Percentiles rank a stretch among this genome's conserved stretches.
These are phyloP conservation scores for Globisporangium polare DNA, from an alignment of 352 stramenopile species.

Conservation along the genomic window DNA sequence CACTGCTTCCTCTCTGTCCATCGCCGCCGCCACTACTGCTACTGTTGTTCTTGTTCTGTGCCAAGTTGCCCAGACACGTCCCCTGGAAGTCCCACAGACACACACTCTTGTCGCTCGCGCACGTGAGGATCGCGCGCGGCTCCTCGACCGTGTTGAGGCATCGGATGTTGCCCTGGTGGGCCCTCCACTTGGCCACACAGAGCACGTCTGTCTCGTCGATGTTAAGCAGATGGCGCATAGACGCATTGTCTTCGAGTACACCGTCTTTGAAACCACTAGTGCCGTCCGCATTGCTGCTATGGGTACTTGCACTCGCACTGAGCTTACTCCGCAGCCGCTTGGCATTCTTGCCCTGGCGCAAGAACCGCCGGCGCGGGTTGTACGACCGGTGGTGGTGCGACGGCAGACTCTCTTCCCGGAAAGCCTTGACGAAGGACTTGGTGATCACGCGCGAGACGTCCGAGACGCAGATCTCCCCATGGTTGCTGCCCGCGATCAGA, in stretches of 20 bases:
- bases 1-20: not conserved
- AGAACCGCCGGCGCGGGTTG: conserved; percentile 64
- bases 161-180: conserved; percentile 46
- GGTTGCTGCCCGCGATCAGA: conserved; percentile 30
- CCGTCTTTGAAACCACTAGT: not conserved
- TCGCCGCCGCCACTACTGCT: not conserved
- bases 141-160: conserved; percentile 55
- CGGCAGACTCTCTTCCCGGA: conserved; percentile 53
- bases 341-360: conserved; percentile 60
- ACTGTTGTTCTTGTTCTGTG: conserved; percentile 9
- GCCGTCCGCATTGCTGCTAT: conserved; percentile 1
- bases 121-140: conserved; percentile 52
- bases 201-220: conserved; percentile 31
- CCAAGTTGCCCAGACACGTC: conserved; percentile 32
- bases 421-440: conserved; percentile 34
- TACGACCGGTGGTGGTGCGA: conserved; percentile 57
- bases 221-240: not conserved
- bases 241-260: no score
- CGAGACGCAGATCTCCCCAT: conserved; percentile 45
- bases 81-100: conserved; percentile 60
- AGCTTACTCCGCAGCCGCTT: conserved; percentile 36
- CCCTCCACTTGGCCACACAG: conserved; percentile 47
- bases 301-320: conserved; percentile 15
- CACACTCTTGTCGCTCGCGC: conserved; percentile 55
- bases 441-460: conserved; percentile 53